A percentile compares a stretch with the other conserved stretches of the same genome.
These are phyloP conservation scores for Starmera stellimalicola DNA, from an alignment of 1,139 yeast genomes.

Conservation along the genomic window DNA sequence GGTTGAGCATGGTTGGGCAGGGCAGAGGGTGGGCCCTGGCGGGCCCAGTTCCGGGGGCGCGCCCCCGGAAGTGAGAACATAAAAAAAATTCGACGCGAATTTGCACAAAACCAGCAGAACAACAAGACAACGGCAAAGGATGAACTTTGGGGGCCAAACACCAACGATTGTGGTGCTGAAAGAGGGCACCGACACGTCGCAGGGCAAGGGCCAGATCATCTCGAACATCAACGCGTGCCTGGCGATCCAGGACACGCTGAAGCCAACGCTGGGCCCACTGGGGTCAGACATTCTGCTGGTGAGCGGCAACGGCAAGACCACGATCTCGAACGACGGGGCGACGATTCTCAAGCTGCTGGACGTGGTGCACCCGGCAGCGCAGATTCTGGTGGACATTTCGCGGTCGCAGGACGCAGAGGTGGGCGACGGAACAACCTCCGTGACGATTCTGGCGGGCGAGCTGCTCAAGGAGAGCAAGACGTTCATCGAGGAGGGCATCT, in stretches of 20 bases:
- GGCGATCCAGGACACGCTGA: slow-evolving; percentile 92
- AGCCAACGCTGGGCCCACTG: slow-evolving; percentile 92
- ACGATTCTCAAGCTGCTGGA: slow-evolving; percentile 87
- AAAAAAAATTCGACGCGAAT: neutral
- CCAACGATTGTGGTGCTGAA: slow-evolving; percentile 96
- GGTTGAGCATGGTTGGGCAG: too few relatives aligned
- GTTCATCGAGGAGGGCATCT: slow-evolving; percentile 92
- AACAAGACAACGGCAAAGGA: slow-evolving; percentile 18
- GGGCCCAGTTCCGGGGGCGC: neutral
- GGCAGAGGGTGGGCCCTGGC: neutral
- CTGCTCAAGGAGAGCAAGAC: slow-evolving; percentile 80
- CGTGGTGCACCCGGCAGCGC: slow-evolving; percentile 98
- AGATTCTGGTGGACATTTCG: slow-evolving; percentile 87
- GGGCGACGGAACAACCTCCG: slow-evolving; percentile 98
- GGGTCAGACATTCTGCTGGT: slow-evolving; percentile 94
- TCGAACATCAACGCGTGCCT: slow-evolving; percentile 94
- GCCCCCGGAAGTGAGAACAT: neutral
- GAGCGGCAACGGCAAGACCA: slow-evolving; percentile 72
- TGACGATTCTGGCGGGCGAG: slow-evolving; percentile 90
- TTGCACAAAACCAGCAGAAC: neutral
- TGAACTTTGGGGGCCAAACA: slow-evolving; percentile 87
- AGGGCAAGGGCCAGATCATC: slow-evolving; percentile 91
- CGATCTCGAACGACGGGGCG: slow-evolving; percentile 97
- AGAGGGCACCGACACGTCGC: slow-evolving; percentile 96
- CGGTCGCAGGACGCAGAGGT: slow-evolving; percentile 98